Base-by-base conservation (phyloP, 148 eudicot species). In the Bassia scoparia region DNA sequence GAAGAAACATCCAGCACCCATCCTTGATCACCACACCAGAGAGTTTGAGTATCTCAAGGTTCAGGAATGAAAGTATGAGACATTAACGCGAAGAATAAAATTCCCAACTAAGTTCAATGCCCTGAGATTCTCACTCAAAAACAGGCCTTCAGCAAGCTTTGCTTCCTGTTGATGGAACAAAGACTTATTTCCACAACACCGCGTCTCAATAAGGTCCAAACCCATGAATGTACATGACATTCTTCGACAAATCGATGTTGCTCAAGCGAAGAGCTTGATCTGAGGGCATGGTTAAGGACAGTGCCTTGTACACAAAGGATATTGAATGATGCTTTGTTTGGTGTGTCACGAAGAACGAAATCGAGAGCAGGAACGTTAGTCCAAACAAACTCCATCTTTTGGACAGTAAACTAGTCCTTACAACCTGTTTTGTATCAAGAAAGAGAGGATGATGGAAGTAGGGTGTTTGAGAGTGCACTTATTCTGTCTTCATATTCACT, bases 291-390 rank as follows among this genome's bases (percentile, higher is more conserved):
- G 38, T 64, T 64, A 7, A 38, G 49, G 29, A 38, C 44, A 64
- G 38, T 3, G 68, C 49, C 48, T 64, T 64, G 27, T 64, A 64
- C 68, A 64, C 68, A 38, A 64, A 64, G 5, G 61, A 9, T 26
- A 58, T n/a, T 58, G 61, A 58, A 58, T 2, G 61, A 58, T 15
- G 33, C 27, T 24, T 58, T 58, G 61, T 27, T 58, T 27, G 61
- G 2, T 24, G 61, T 26, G 27, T 58, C 7, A 58, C 12, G 18
- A 14, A 58, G 61, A n/a, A n/a, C 20, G 0, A 58, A 26, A 13
- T 58, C 33, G 29, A 58, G 33, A 7, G 27, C 61, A 9, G 61
- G 61, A 7, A 58, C 61, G 26, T 58, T 27, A 27, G 61, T 58
- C 61, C 61, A 58, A 58, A 58, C 61, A 58, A 12, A 26, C 17